Evolutionary conservation across 2,329 filamentous ascomycete species (phyloP).

Genomic region (Beauveria medogensis): DNA sequence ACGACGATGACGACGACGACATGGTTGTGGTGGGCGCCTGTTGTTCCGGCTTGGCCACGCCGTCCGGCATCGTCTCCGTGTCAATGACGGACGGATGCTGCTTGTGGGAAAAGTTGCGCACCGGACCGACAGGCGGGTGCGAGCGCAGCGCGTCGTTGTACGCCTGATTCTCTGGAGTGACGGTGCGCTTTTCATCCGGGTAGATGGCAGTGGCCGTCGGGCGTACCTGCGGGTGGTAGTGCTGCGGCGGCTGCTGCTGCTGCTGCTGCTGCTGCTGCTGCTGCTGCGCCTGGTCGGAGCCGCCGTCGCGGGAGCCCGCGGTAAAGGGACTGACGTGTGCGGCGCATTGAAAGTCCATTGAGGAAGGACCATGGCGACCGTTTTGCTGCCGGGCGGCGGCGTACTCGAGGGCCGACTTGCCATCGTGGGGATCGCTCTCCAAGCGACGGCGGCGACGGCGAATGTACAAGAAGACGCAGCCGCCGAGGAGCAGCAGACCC

Average conservation of each 20-base stretch:
- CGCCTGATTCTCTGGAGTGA: not conserved
- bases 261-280: constrained; percentile 16
- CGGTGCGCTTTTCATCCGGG: no score
- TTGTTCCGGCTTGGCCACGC: not conserved
- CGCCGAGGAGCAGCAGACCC: constrained; percentile 27
- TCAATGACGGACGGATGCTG: not conserved
- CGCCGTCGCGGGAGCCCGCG: constrained; percentile 27
- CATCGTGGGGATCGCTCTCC: not conserved
- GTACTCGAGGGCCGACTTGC: constrained; percentile 3
- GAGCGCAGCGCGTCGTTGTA: constrained; percentile 2
- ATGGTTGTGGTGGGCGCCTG: not conserved
- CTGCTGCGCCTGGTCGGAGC: constrained; percentile 14
- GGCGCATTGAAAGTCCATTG: constrained; percentile 45
- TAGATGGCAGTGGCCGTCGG: no score
- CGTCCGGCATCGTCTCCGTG: not conserved
- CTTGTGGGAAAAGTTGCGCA: constrained; percentile 9
- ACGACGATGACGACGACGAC: not conserved
- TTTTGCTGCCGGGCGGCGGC: constrained; percentile 13
- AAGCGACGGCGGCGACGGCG: constrained; percentile 36
- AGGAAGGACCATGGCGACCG: constrained; percentile 18
- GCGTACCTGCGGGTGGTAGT: constrained; percentile 6
- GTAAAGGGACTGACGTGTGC: constrained; percentile 34
- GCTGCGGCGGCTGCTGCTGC: constrained; percentile 15
- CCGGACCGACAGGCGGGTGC: constrained; percentile 1
- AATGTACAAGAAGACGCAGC: constrained; percentile 35